Evolutionary conservation across 2,329 filamentous ascomycete species (phyloP).

Genomic region (Trichoderma guizhouense): DNA sequence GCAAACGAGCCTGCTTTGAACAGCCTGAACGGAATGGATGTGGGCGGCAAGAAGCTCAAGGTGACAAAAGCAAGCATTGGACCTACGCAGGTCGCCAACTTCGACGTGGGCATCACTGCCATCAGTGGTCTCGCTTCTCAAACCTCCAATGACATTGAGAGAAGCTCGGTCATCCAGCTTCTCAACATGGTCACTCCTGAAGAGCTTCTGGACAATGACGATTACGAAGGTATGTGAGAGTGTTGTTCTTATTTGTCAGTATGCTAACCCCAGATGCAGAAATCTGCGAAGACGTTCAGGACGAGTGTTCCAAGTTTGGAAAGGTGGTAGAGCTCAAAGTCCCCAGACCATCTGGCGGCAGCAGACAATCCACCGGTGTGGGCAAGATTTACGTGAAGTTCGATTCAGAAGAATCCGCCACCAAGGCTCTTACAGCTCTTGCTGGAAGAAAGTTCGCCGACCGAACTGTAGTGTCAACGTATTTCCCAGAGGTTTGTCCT

Average conservation of each 20-base stretch:
- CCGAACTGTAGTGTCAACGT: constrained; percentile 92
- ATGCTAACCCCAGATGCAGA: constrained; percentile 56
- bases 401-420: constrained; percentile 70
- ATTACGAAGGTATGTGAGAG: constrained; percentile 72
- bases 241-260: not conserved
- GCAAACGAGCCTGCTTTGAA: constrained; percentile 84
- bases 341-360: constrained; percentile 78
- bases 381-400: constrained; percentile 99
- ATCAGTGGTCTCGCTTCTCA: constrained; percentile 98
- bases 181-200: constrained; percentile 98
- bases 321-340: constrained; percentile 85
- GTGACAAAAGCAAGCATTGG: constrained; percentile 89
- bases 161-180: constrained; percentile 81
- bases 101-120: constrained; percentile 94
- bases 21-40: constrained; percentile 87
- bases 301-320: constrained; percentile 92
- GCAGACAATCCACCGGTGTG: constrained; percentile 80
- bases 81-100: constrained; percentile 83
- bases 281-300: constrained; percentile 90
- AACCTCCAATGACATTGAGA: constrained; percentile 72
- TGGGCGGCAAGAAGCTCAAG: constrained; percentile 81
- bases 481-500: constrained; percentile 78
- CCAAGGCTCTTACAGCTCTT: constrained; percentile 81
- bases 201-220: constrained; percentile 87
- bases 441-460: constrained; percentile 95